phyloP scores from a whole-genome alignment of 1,139 yeast genomes.

The Suhomyces yuchorum region DNA sequence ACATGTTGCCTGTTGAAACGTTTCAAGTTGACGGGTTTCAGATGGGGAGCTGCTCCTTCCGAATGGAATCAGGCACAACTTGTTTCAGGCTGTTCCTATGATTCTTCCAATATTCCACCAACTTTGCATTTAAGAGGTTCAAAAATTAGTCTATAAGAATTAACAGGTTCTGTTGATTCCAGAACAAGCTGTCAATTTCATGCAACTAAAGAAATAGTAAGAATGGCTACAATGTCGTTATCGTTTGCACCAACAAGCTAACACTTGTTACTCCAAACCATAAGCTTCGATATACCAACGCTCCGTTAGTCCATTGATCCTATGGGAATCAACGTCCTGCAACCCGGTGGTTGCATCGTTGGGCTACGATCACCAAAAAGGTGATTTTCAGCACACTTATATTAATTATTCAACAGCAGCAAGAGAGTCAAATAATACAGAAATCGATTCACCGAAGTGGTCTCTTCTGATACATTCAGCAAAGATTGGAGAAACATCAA shows the following conservation, averaged over 20 bases:
- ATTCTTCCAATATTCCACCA: no score
- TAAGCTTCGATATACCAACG: conserved; percentile 50
- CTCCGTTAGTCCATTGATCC: conserved; percentile 62
- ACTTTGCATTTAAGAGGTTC: not conserved
- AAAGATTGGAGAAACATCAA: conserved; percentile 91
- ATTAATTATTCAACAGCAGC: conserved; percentile 55
- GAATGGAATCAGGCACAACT: no score
- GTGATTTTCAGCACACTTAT: conserved; percentile 10
- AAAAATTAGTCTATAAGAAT: not conserved
- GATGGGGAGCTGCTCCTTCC: no score
- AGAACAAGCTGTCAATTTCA: not conserved
- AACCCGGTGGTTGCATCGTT: conserved; percentile 60
- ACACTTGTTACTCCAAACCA: conserved; percentile 4
- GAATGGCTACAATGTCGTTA: conserved; percentile 6
- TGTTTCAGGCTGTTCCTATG: no score
- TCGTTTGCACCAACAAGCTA: not conserved
- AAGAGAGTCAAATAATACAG: conserved; percentile 86
- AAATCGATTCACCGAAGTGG: conserved; percentile 95
- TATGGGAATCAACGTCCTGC: conserved; percentile 52
- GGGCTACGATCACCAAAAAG: conserved; percentile 15
- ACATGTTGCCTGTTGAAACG: no score
- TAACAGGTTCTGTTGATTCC: not conserved
- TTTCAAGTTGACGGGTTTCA: no score
- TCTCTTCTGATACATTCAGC: conserved; percentile 99
- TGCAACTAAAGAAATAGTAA: not conserved